phyloP scores from a whole-genome alignment of 768 basidiomycete genomes.

The Cystofilobasidium bisporidii region DNA sequence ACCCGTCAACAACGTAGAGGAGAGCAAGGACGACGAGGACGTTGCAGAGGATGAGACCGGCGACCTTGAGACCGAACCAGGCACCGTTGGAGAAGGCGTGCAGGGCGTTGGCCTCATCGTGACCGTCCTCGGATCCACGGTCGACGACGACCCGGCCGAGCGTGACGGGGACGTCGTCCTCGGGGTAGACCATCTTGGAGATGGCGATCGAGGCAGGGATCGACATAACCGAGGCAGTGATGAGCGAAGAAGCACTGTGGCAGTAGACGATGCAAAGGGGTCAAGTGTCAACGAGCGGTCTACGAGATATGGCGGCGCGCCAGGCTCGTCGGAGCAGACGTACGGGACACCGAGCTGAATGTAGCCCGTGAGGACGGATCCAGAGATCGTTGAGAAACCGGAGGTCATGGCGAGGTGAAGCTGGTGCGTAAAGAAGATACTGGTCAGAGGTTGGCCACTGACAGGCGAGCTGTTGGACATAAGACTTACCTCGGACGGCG shows the following conservation, averaged over 20 bases:
- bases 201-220: slow-evolving; percentile 91
- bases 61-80: slow-evolving; percentile 71
- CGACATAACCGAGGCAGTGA: slow-evolving; percentile 82
- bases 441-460: no score
- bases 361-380: slow-evolving; percentile 78
- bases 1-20: slow-evolving; percentile 67
- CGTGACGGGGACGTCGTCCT: slow-evolving; percentile 74
- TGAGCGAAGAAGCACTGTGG: background rate
- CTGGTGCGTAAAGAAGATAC: slow-evolving; percentile 11
- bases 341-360: background rate
- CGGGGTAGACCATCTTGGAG: slow-evolving; percentile 75
- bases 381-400: slow-evolving; percentile 63
- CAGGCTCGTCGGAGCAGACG: background rate
- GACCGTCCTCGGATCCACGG: slow-evolving; percentile 53
- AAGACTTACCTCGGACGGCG: slow-evolving; percentile 51
- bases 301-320: no score
- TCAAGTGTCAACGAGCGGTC: no score
- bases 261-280: no score
- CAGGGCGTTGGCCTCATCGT: slow-evolving; percentile 62
- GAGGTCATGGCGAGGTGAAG: slow-evolving; percentile 81
- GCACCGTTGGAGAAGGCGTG: slow-evolving; percentile 85
- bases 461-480: no score
- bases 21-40: slow-evolving; percentile 61
- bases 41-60: slow-evolving; percentile 68
- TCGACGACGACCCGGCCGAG: slow-evolving; percentile 70